A percentile compares a stretch with the other conserved stretches of the same genome.
These are phyloP conservation scores for Plasmodium inui DNA, from an alignment of 169 alveolate species.

Conservation along the genomic window DNA sequence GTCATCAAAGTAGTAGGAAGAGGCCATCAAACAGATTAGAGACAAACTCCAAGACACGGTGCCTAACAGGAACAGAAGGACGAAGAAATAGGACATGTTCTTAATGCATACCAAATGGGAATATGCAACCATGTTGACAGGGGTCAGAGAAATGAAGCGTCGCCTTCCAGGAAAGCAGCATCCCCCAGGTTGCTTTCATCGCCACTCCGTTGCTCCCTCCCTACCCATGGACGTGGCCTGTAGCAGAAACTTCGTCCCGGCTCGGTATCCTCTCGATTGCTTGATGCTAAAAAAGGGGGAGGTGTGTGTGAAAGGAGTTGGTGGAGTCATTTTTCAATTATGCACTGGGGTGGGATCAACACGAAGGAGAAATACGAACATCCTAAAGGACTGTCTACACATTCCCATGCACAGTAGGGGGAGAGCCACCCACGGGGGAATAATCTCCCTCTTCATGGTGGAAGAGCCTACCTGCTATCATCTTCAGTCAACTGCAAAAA, in stretches of 20 bases:
- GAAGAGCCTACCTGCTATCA: slow-evolving; percentile 84
- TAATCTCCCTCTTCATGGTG: neutral
- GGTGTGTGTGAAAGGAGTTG: neutral
- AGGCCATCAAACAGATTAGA: slow-evolving; percentile 86
- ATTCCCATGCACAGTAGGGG: neutral
- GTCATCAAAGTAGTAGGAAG: slow-evolving; percentile 89
- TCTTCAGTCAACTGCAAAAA: slow-evolving; percentile 90
- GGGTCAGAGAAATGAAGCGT: neutral
- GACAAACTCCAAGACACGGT: slow-evolving; percentile 89
- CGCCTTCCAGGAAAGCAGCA: too few species aligned
- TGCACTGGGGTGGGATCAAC: neutral
- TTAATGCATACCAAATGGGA: neutral
- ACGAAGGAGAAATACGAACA: neutral
- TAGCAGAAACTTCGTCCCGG: slow-evolving; percentile 89
- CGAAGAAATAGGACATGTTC: neutral
- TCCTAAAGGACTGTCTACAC: neutral
- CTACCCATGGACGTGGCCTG: slow-evolving; percentile 90
- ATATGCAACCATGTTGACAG: neutral
- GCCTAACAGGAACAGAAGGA: slow-evolving; percentile 34
- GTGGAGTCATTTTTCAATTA: neutral
- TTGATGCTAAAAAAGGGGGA: slow-evolving; percentile 81
- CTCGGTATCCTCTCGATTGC: slow-evolving; percentile 91
- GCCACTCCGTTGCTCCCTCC: neutral
- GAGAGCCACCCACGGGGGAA: neutral
- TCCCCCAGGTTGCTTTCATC: too few species aligned